phyloP scores from a whole-genome alignment of 176 grass and related monocot species.

The Cenchrus purpureus region DNA sequence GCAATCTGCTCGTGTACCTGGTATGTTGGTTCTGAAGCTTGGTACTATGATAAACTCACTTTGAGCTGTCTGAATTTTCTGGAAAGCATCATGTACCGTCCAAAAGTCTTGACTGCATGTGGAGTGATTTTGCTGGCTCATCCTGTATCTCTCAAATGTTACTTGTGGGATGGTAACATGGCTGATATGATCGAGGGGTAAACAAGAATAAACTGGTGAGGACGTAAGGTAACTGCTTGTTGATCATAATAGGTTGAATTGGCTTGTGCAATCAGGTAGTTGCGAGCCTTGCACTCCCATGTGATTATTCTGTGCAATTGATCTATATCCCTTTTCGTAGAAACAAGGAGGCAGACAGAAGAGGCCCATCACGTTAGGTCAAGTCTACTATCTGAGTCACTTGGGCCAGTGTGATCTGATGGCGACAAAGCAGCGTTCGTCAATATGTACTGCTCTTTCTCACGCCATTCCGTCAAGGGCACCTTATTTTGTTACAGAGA shows the following conservation, averaged over 20 bases:
- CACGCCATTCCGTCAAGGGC: neutral
- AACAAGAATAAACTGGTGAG: neutral
- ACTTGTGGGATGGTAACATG: neutral
- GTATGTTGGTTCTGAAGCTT: neutral
- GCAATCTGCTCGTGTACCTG: neutral
- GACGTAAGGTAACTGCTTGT: neutral
- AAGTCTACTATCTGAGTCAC: neutral
- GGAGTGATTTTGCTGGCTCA: neutral
- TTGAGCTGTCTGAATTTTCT: neutral
- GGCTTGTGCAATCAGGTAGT: neutral
- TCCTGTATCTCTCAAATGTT: neutral
- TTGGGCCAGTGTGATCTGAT: neutral
- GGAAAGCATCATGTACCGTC: neutral
- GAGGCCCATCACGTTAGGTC: slow-evolving; percentile 3
- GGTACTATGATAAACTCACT: neutral
- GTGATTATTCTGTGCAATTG: neutral
- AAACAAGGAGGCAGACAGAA: neutral
- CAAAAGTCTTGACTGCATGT: too few relatives aligned
- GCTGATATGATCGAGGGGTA: neutral
- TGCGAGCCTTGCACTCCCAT: neutral
- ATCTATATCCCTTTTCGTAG: neutral
- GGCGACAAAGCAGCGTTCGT: neutral
- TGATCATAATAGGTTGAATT: neutral
- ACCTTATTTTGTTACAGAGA: neutral
- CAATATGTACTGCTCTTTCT: neutral